Conservation (phyloP, 495 filamentous ascomycete species). For the Penicillium lividum region DNA sequence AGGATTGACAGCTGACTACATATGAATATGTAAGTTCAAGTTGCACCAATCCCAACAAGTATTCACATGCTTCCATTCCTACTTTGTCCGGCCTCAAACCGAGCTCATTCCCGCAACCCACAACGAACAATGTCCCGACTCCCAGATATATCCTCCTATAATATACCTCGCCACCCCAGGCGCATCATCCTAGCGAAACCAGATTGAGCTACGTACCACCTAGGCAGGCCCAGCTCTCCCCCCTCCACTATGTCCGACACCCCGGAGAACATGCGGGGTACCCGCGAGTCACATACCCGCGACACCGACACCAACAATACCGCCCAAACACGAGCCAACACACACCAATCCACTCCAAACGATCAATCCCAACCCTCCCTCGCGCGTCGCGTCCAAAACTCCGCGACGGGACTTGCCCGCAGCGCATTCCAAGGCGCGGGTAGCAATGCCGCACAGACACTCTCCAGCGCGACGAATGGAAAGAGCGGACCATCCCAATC, state of each 20-base stretch:
- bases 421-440: slow-evolving; percentile 30
- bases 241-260: slow-evolving; percentile 1
- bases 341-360: slow-evolving; percentile 6
- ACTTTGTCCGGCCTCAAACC: slow-evolving; percentile 19
- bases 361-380: slow-evolving; percentile 25
- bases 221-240: neutral
- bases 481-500: slow-evolving; percentile 22
- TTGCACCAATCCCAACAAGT: neutral
- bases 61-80: slow-evolving; percentile 30
- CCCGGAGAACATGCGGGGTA: slow-evolving; percentile 30
- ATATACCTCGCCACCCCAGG: neutral
- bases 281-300: slow-evolving; percentile 7
- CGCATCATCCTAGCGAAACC: neutral
- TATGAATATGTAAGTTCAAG: neutral
- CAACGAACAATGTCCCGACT: neutral
- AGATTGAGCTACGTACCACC: neutral
- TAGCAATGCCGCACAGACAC: slow-evolving; percentile 26
- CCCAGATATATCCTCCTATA: neutral
- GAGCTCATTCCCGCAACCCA: slow-evolving; percentile 2
- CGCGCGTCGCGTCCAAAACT: slow-evolving; percentile 40
- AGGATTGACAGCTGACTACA: too few species aligned
- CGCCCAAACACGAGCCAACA: neutral
- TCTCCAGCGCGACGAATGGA: slow-evolving; percentile 25
- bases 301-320: slow-evolving; percentile 5
- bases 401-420: slow-evolving; percentile 37